phyloP scores from a whole-genome alignment of 2,329 filamentous ascomycete species.

The Raffaelea arxii region DNA sequence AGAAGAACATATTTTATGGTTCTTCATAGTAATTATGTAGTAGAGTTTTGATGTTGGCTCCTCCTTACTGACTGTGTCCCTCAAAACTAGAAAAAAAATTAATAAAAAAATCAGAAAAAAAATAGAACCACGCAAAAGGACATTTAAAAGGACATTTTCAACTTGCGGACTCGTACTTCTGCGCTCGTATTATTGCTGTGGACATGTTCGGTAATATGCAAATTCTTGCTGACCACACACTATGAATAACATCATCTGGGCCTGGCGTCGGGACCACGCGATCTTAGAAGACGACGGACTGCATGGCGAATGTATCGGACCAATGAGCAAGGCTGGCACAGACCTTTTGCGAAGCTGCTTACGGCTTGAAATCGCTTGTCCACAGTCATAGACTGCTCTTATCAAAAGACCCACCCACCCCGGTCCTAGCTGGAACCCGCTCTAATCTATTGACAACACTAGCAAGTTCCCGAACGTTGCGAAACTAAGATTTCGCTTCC shows the following conservation, averaged over 20 bases:
- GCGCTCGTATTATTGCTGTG: too few species aligned
- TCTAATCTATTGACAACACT: too few species aligned
- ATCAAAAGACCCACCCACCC: background rate
- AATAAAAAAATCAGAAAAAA: too few species aligned
- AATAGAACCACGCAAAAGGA: too few species aligned
- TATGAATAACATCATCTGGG: constrained; percentile 1
- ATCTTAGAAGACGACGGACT: background rate
- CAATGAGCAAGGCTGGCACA: constrained; percentile 9
- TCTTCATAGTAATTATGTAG: too few species aligned
- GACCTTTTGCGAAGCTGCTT: constrained; percentile 5
- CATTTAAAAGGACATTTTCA: too few species aligned
- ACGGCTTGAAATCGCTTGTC: constrained; percentile 13
- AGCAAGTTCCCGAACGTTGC: background rate
- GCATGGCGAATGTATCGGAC: constrained; percentile 2
- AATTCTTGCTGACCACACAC: constrained; percentile 3
- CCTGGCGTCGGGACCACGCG: background rate
- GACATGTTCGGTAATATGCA: too few species aligned
- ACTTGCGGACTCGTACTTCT: too few species aligned
- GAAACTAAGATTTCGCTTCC: background rate
- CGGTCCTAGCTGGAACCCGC: background rate
- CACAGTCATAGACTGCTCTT: constrained; percentile 3
- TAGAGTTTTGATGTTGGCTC: too few species aligned
- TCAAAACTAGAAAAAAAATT: too few species aligned
- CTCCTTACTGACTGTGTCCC: too few species aligned
- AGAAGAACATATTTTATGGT: too few species aligned